Base-by-base conservation (phyloP, 495 filamentous ascomycete species). In the Penicillium nucicola region DNA sequence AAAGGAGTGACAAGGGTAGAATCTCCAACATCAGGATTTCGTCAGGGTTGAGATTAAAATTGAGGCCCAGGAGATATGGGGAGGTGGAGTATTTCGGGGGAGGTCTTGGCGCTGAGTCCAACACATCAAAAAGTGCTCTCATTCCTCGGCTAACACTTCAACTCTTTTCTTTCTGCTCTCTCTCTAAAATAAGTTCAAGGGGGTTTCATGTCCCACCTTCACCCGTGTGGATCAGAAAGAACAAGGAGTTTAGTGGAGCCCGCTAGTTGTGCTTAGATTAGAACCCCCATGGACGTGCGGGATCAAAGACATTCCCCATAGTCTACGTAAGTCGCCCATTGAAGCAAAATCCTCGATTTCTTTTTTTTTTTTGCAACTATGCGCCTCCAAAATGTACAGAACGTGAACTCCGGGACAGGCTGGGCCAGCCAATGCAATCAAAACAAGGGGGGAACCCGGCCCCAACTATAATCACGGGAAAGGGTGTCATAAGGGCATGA, bases 191-290 rank as follows among this genome's bases (percentile, higher is more conserved):
- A 52, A 33, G 37, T 30, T 17, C n/a, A 22, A 38, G 41, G 56
- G 47, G n/a, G 43, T 22, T 38, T 35, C 25, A 41, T 40, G 42
- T 60, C 53, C 57, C 57, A 60, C 45, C 39, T 44, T 30, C 33
- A 58, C 57, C 61, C 61, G 54, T 48, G 61, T 65, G 61, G 62
- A 59, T 49, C 60, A 48, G 33, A 12, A 53, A 55, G 56, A 45
- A 53, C 50, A 42, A 60, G 47, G 56, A 55, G 57, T 22, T n/a
- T 14, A 37, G 61, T 64, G 61, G 61, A 64, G 61, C 48, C 32
- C 61, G 46, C 57, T 64, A 64, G 47, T 39, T 30, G 53, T 55
- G 48, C 61, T 61, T 61, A 60, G 43, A 56, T 61, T 61, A 50
- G 48, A 54, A 62, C 45, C 47, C 19, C 62, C 59, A 45, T 53